Percentiles rank a stretch among this genome's conserved stretches.
Evolutionary conservation across 2,329 filamentous ascomycete genomes (phyloP).

Genomic region (Aspergillus fructus): DNA sequence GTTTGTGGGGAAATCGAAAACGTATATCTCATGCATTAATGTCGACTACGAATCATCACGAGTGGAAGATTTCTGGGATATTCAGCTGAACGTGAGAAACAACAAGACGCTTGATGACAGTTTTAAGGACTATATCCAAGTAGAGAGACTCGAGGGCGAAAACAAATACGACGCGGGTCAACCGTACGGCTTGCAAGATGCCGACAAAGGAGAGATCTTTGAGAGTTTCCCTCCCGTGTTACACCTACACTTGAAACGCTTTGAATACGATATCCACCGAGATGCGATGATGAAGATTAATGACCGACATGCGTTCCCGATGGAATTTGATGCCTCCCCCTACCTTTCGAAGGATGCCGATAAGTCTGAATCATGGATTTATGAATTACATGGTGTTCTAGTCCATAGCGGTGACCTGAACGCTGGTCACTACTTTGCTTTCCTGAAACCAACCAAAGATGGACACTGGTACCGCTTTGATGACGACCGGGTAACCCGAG

Average conservation of each 20-base stretch:
- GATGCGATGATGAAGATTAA: constrained; percentile 98
- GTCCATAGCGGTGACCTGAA: constrained; percentile 97
- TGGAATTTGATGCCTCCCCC: constrained; percentile 64
- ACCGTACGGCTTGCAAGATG: constrained; percentile 88
- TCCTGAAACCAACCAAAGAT: constrained; percentile 88
- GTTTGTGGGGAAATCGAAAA: constrained; percentile 98
- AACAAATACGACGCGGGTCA: constrained; percentile 97
- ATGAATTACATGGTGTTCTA: constrained; percentile 90
- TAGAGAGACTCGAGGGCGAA: constrained; percentile 95
- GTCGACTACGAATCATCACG: constrained; percentile 96
- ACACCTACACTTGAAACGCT: constrained; percentile 92
- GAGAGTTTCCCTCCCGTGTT: constrained; percentile 91
- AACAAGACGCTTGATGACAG: constrained; percentile 92
- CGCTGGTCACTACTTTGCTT: constrained; percentile 97
- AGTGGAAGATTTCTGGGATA: constrained; percentile 97
- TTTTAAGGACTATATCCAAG: constrained; percentile 93
- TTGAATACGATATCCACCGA: constrained; percentile 94
- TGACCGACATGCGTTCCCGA: constrained; percentile 50
- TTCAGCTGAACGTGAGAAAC: constrained; percentile 92
- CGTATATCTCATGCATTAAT: constrained; percentile 97
- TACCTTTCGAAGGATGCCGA: constrained; percentile 86
- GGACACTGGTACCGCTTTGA: constrained; percentile 97
- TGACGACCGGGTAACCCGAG: constrained; percentile 94
- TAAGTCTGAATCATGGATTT: constrained; percentile 82
- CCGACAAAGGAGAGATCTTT: constrained; percentile 97